Evolutionary conservation across 495 filamentous ascomycete species (phyloP), one percentile per base, ranked within the genome.

Genomic region (Staphylotrichum longicolle): DNA sequence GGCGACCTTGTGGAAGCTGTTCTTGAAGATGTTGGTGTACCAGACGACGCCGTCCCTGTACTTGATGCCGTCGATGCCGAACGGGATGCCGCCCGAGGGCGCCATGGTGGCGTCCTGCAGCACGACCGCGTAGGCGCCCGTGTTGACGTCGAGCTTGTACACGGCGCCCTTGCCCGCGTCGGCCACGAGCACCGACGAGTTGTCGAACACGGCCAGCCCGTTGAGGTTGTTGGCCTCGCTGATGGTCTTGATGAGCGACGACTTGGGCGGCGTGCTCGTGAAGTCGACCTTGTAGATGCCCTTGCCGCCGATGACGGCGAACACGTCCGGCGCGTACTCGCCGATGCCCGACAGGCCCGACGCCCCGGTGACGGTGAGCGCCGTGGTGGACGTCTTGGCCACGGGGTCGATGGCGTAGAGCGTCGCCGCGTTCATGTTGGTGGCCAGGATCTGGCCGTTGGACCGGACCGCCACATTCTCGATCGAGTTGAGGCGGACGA

Each of bases 401-500:
- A 59, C 60, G 0, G 71, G 64, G 63, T 74, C 62, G 57, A 76
- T 52, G 56, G 70, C 15, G 63, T 74, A 69, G 48, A 76, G 63
- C 27, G 63, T 70, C n/a, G 70, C 61, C 45, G 56, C 61, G 63
- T 72, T 77, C 64, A 76, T 70, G 62, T 74, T 68, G 15, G 77
- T 77, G 8, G 75, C 67, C 3, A 82, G 73, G 61, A 82, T 66
- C 39, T 74, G 71, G 33, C 77, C 77, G 55, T 78, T 76, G 39
- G 77, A 58, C 11, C 78, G 77, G 30, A 80, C 71, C 30, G 80
- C 78, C 9, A 81, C 64, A 58, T 82, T 82, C 47, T 81, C 80
- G 47, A 77, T 47, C 58, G 72, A 80, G 37, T 66, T 70, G 50
- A 73, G 63, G 9, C 61, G 59, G 45, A 74, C 68, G 20, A 75